Conservation (phyloP, 805 yeast species). For the Geotrichum ghanense region DNA sequence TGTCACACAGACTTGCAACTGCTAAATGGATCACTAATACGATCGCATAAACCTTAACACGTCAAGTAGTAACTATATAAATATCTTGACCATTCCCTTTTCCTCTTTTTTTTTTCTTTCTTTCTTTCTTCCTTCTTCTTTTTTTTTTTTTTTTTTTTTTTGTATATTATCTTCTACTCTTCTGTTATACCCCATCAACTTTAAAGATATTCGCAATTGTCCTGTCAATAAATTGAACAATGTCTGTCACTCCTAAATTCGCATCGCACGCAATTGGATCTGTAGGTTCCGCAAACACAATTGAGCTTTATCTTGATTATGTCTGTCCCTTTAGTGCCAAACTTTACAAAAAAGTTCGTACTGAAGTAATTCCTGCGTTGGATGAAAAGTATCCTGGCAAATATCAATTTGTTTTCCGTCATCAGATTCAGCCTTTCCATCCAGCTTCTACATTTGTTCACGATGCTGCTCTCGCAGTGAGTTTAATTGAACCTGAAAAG, state of each 20-base stretch:
- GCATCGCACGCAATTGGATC: slow-evolving; percentile 11
- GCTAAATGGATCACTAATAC: too few relatives aligned
- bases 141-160: too few relatives aligned
- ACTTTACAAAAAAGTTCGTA: slow-evolving; percentile 44
- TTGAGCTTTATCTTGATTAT: slow-evolving; percentile 64
- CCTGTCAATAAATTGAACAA: too few relatives aligned
- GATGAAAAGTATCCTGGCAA: slow-evolving; percentile 35
- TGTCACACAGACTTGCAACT: too few relatives aligned
- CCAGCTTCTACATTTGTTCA: slow-evolving; percentile 56
- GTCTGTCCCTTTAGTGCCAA: slow-evolving; percentile 68
- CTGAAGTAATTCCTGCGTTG: slow-evolving; percentile 42
- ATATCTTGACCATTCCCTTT: too few relatives aligned
- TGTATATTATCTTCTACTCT: too few relatives aligned
- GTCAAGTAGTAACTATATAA: too few relatives aligned
- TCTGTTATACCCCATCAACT: too few relatives aligned
- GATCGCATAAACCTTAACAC: too few relatives aligned
- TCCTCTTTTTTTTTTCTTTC: too few relatives aligned
- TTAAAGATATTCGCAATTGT: too few relatives aligned
- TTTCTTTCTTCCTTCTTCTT: too few relatives aligned
- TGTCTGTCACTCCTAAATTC: slow-evolving; percentile 17
- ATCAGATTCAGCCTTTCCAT: slow-evolving; percentile 90
- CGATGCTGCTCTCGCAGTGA: slow-evolving; percentile 64
- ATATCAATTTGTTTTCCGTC: slow-evolving; percentile 52
- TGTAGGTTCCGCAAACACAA: slow-evolving; percentile 22
- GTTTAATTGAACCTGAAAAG: slow-evolving; percentile 37